These are phyloP conservation scores for Candida adriatica DNA, from an alignment of 805 yeast species.

Conservation along the genomic window DNA sequence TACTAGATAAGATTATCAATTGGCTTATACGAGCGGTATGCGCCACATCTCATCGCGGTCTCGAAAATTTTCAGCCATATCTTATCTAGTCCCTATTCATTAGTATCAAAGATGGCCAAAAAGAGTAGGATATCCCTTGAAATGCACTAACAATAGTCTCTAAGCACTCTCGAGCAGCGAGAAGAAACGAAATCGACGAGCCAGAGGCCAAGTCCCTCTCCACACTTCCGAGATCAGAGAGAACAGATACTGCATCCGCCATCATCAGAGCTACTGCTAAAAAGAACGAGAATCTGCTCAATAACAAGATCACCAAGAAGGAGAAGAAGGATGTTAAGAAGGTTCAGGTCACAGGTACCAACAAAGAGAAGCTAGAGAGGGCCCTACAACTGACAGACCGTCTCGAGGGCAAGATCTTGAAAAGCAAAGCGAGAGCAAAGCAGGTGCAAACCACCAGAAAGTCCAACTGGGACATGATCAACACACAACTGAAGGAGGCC, in stretches of 20 bases:
- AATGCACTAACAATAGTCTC: conserved; percentile 33
- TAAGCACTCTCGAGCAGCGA: conserved; percentile 71
- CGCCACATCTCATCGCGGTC: conserved; percentile 7
- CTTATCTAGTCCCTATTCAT: too few relatives aligned
- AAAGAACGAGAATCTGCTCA: conserved; percentile 57
- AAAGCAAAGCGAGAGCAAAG: conserved; percentile 57
- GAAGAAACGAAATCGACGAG: conserved; percentile 48
- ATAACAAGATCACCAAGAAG: conserved; percentile 41
- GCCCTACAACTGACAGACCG: conserved; percentile 47
- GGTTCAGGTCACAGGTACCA: conserved; percentile 27
- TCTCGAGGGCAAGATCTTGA: conserved; percentile 54
- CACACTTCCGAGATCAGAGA: conserved; percentile 50
- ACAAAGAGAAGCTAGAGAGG: conserved; percentile 37
- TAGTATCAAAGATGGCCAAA: conserved; percentile 19
- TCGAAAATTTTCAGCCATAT: conserved; percentile 7
- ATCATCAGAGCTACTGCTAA: conserved; percentile 60
- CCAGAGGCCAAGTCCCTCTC: conserved; percentile 44
- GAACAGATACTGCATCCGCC: conserved; percentile 53
- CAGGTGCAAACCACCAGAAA: conserved; percentile 57
- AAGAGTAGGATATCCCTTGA: conserved; percentile 15
- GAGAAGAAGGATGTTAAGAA: conserved; percentile 18
- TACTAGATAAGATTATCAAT: not conserved
- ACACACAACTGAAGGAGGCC: conserved; percentile 33
- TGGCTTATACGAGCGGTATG: conserved; percentile 1
- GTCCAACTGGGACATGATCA: conserved; percentile 67